Conservation (phyloP, 2,329 filamentous ascomycete species). For the Calonectria montana region DNA sequence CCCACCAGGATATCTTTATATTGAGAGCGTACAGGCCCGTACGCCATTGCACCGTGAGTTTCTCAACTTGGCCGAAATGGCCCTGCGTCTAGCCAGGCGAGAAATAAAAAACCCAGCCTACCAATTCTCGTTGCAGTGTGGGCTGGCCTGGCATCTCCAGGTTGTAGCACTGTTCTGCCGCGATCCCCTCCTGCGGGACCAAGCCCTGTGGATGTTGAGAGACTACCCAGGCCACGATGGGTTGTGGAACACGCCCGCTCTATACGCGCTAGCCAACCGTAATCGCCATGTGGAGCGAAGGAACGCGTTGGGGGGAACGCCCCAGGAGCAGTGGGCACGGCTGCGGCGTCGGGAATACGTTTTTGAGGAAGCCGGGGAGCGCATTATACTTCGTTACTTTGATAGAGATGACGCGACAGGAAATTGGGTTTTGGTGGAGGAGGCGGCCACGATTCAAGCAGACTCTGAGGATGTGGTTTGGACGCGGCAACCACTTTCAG, state of each 20-base stretch:
- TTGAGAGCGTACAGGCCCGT: slow-evolving; percentile 31
- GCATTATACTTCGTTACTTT: slow-evolving; percentile 45
- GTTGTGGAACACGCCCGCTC: slow-evolving; percentile 42
- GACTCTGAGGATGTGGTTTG: slow-evolving; percentile 29
- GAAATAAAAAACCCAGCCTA: slow-evolving; percentile 32
- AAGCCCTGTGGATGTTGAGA: slow-evolving; percentile 45
- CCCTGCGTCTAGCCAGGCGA: slow-evolving; percentile 26
- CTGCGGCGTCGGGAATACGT: slow-evolving; percentile 48
- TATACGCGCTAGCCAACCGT: slow-evolving; percentile 42
- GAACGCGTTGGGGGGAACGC: slow-evolving; percentile 44
- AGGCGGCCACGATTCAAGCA: slow-evolving; percentile 23
- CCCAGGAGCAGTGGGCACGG: slow-evolving; percentile 45
- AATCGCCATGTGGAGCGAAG: slow-evolving; percentile 43
- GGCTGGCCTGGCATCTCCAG: slow-evolving; percentile 39
- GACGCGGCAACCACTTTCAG: slow-evolving; percentile 30
- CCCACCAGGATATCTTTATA: slow-evolving; percentile 38
- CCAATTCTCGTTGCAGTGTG: slow-evolving; percentile 42
- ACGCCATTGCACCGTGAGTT: slow-evolving; percentile 48
- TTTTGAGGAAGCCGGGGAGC: slow-evolving; percentile 49
- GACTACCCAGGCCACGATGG: slow-evolving; percentile 50
- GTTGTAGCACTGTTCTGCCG: slow-evolving; percentile 44
- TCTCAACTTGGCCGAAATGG: slow-evolving; percentile 45
- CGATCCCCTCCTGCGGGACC: slow-evolving; percentile 46
- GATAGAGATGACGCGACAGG: slow-evolving; percentile 34
- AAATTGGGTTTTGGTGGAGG: slow-evolving; percentile 34